phyloP scores from a whole-genome alignment of 805 yeast genomes.

The Metschnikowia amazonensis region DNA sequence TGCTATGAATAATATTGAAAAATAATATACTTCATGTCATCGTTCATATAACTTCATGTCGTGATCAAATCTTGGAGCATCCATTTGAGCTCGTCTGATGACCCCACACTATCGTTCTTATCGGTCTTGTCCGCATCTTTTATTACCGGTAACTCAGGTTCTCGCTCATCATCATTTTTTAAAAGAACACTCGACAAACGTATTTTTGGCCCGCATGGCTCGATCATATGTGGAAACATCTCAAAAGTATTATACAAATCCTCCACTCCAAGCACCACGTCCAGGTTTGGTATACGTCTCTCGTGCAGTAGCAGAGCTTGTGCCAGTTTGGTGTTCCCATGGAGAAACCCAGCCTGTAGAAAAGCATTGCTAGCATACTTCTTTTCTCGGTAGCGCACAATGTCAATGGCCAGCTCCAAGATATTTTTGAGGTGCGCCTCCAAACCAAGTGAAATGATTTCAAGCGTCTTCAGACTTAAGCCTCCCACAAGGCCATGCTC shows the following conservation, averaged over 20 bases:
- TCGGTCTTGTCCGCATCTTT: neutral
- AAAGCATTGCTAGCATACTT: constrained; percentile 40
- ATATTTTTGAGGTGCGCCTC: constrained; percentile 75
- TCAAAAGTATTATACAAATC: constrained; percentile 64
- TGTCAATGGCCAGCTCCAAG: constrained; percentile 70
- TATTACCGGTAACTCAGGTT: constrained; percentile 26
- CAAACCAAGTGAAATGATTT: constrained; percentile 71
- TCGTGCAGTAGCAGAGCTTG: neutral
- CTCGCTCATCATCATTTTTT: constrained; percentile 50
- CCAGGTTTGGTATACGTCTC: constrained; percentile 2
- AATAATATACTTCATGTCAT: too few relatives aligned
- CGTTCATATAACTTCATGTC: too few relatives aligned
- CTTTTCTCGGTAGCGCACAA: constrained; percentile 57
- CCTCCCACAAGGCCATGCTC: constrained; percentile 87
- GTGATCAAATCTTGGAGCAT: constrained; percentile 63
- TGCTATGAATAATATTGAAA: too few relatives aligned
- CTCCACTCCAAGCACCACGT: constrained; percentile 53
- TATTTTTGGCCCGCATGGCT: constrained; percentile 59
- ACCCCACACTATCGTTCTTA: constrained; percentile 34
- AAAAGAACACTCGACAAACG: constrained; percentile 48
- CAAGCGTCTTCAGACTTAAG: constrained; percentile 74
- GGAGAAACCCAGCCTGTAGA: constrained; percentile 22
- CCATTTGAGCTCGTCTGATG: constrained; percentile 69
- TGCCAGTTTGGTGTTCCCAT: constrained; percentile 1
- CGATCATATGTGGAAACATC: constrained; percentile 63